These are phyloP conservation scores for Mortierella sp. DNA, from an alignment of 371 early-diverging fungal species.

Conservation along the genomic window DNA sequence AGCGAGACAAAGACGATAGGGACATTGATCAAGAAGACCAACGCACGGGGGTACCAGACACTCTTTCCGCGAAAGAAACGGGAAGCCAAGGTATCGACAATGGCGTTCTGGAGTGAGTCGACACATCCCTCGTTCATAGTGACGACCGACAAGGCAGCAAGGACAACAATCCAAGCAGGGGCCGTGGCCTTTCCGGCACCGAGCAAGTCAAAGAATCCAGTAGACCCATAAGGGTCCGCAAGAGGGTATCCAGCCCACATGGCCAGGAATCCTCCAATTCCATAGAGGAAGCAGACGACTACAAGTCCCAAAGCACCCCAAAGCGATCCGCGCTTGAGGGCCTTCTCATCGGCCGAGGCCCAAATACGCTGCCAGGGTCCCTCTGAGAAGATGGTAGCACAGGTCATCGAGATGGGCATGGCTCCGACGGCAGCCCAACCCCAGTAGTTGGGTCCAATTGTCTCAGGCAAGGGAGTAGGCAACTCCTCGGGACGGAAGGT, in stretches of 20 bases:
- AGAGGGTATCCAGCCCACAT: constrained; percentile 62
- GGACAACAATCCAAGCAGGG: constrained; percentile 60
- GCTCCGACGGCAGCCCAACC: constrained; percentile 66
- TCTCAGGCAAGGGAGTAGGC: constrained; percentile 59
- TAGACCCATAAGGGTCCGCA: constrained; percentile 41
- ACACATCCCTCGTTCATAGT: constrained; percentile 70
- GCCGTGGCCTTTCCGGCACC: constrained; percentile 44
- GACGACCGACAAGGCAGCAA: constrained; percentile 57
- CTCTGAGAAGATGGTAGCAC: constrained; percentile 70
- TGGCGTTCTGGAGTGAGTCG: constrained; percentile 70
- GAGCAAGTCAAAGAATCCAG: constrained; percentile 65
- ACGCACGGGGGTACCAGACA: constrained; percentile 60
- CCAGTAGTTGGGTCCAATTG: constrained; percentile 59
- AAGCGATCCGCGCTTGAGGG: constrained; percentile 61
- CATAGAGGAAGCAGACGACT: constrained; percentile 66
- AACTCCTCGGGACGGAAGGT: constrained; percentile 62
- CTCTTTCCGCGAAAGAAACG: constrained; percentile 60
- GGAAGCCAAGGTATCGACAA: constrained; percentile 65
- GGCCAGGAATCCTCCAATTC: constrained; percentile 70
- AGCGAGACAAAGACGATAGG: constrained; percentile 64
- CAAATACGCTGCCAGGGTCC: constrained; percentile 74
- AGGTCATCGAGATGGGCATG: constrained; percentile 64
- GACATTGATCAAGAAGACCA: constrained; percentile 66
- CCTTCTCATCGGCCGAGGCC: constrained; percentile 65
- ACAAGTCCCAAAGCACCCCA: constrained; percentile 58